phyloP scores from a whole-genome alignment of 2,329 filamentous ascomycete genomes.

The Sclerotinia trifoliorum region DNA sequence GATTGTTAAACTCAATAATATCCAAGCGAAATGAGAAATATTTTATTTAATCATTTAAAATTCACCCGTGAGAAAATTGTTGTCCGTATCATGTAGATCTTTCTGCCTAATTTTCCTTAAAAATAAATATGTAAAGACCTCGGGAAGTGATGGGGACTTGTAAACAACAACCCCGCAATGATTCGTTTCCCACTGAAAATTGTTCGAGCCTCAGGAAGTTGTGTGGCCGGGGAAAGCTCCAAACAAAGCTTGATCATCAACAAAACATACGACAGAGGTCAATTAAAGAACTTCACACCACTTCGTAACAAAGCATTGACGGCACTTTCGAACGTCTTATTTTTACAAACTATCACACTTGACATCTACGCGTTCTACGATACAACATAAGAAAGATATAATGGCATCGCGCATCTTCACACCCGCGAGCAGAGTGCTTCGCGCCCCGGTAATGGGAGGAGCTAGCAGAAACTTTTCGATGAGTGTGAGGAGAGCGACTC shows the following conservation, averaged over 20 bases:
- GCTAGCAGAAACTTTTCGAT: not conserved
- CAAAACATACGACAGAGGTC: not conserved
- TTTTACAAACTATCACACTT: not conserved
- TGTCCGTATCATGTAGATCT: not conserved
- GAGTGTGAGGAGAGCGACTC: not conserved
- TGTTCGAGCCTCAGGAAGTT: conserved; percentile 19
- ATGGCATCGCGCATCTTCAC: conserved; percentile 48
- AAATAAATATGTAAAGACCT: not conserved
- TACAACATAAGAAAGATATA: conserved; percentile 4
- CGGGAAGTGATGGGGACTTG: not conserved
- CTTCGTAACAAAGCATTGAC: conserved; percentile 10
- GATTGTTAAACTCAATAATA: conserved; percentile 14
- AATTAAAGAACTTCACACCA: conserved; percentile 13
- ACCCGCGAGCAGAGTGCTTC: conserved; percentile 42
- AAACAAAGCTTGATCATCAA: conserved; percentile 19
- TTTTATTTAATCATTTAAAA: not conserved
- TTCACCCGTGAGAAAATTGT: not conserved
- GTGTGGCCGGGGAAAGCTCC: conserved; percentile 18
- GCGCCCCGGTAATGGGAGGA: conserved; percentile 26
- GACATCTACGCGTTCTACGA: not conserved
- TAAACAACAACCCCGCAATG: conserved; percentile 19
- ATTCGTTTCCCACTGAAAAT: not conserved
- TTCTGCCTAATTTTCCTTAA: not conserved
- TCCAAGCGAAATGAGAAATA: conserved; percentile 2
- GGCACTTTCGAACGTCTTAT: not conserved